These are phyloP conservation scores for Gyromitra esculenta DNA, from an alignment of 2,329 filamentous ascomycete species.

Conservation along the genomic window DNA sequence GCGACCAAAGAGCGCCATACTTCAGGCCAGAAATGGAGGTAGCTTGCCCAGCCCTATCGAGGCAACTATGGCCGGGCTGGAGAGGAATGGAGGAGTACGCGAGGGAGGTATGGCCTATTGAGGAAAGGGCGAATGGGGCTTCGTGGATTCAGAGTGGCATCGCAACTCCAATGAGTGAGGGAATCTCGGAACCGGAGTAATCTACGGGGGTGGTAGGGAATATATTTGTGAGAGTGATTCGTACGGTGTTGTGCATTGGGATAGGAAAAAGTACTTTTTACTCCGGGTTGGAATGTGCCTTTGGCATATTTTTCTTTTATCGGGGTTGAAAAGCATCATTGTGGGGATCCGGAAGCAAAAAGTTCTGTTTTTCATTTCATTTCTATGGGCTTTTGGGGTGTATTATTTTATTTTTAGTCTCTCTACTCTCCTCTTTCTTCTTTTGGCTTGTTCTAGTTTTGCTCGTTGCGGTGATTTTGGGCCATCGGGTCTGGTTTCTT, in stretches of 20 bases:
- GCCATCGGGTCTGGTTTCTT: slow-evolving; percentile 9
- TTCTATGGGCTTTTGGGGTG: slow-evolving; percentile 27
- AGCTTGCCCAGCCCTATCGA: slow-evolving; percentile 76
- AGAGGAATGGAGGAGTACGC: slow-evolving; percentile 94
- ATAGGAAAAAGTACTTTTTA: slow-evolving; percentile 39
- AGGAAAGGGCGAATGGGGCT: slow-evolving; percentile 92
- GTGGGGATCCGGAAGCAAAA: slow-evolving; percentile 33
- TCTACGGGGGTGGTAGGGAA: neutral
- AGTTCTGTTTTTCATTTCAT: slow-evolving; percentile 44
- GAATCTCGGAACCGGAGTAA: slow-evolving; percentile 45
- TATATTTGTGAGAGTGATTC: neutral
- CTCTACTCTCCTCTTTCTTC: slow-evolving; percentile 12
- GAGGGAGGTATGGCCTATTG: slow-evolving; percentile 88
- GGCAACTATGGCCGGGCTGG: slow-evolving; percentile 89
- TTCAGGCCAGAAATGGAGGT: slow-evolving; percentile 64
- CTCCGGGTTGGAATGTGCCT: slow-evolving; percentile 19
- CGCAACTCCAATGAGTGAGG: slow-evolving; percentile 53
- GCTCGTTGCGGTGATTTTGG: slow-evolving; percentile 15
- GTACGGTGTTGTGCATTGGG: slow-evolving; percentile 19
- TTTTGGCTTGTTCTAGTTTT: slow-evolving; percentile 24
- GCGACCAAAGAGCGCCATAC: slow-evolving; percentile 60
- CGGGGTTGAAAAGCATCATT: slow-evolving; percentile 7
- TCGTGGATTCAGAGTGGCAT: slow-evolving; percentile 72
- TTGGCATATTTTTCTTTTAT: slow-evolving; percentile 37
- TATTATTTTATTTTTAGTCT: slow-evolving; percentile 25